phyloP scores from a whole-genome alignment of 169 alveolate species.

The Plasmodium chabaudi region DNA sequence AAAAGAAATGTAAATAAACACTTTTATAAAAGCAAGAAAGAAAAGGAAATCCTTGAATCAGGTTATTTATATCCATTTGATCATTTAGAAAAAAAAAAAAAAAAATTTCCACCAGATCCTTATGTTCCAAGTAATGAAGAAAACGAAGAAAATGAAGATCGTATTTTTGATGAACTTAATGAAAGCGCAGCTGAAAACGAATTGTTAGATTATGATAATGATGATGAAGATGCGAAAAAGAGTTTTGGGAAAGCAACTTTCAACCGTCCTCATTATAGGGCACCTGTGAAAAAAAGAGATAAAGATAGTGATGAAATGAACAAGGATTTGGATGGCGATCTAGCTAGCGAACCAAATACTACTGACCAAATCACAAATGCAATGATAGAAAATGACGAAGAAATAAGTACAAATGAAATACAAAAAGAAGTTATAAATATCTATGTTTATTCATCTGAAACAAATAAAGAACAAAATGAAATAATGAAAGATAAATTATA shows the following conservation, averaged over 20 bases:
- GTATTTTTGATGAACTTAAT: conserved; percentile 27
- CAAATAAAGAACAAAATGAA: conserved; percentile 36
- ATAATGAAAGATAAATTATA: conserved; percentile 53
- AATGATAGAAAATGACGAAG: no score
- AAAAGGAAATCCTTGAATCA: conserved; percentile 57
- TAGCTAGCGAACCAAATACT: background rate
- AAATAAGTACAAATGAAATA: background rate
- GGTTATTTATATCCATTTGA: conserved; percentile 73
- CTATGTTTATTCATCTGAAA: conserved; percentile 8
- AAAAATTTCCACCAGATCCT: conserved; percentile 73
- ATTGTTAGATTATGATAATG: conserved; percentile 25
- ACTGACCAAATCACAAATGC: no score
- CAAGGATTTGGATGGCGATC: background rate
- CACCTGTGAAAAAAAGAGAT: background rate
- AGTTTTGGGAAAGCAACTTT: conserved; percentile 59
- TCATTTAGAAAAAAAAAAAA: conserved; percentile 69
- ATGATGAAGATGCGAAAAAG: conserved; percentile 68
- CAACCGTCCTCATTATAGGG: conserved; percentile 2
- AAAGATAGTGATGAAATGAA: background rate
- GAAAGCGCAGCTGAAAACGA: conserved; percentile 29
- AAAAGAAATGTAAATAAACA: conserved; percentile 5
- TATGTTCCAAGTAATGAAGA: conserved; percentile 53
- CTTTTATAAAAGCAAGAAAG: conserved; percentile 57
- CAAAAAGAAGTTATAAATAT: conserved; percentile 26
- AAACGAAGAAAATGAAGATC: conserved; percentile 10